A percentile compares a stretch with the other conserved stretches of the same genome.
Evolutionary conservation across 495 filamentous ascomycete genomes (phyloP).

Genomic region (Tuber magnatum): DNA sequence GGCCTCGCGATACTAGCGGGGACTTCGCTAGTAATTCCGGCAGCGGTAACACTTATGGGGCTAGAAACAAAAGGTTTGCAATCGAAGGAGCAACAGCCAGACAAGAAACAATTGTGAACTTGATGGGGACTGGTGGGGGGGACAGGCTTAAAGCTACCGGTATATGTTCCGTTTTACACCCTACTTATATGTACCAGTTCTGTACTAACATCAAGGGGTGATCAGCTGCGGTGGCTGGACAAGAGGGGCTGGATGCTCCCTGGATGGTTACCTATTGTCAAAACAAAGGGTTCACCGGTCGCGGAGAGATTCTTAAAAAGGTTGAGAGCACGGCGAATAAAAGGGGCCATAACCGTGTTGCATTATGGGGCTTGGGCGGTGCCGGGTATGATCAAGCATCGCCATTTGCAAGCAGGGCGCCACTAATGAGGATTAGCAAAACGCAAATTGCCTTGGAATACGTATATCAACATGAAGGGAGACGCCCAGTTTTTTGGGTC

Average conservation of each 20-base stretch:
- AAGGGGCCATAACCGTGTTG: constrained; percentile 30
- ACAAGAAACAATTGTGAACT: too few relatives aligned
- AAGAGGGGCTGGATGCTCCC: background rate
- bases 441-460: constrained; percentile 49
- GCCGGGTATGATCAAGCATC: constrained; percentile 44
- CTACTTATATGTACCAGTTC: too few relatives aligned
- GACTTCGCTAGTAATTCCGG: too few relatives aligned
- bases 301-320: constrained; percentile 40
- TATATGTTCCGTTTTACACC: background rate
- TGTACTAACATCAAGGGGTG: background rate
- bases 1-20: too few relatives aligned
- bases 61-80: too few relatives aligned
- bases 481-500: constrained; percentile 44
- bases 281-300: constrained; percentile 45
- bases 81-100: too few relatives aligned
- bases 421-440: constrained; percentile 41
- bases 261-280: constrained; percentile 38
- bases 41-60: too few relatives aligned
- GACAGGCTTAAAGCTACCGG: background rate
- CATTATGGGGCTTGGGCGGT: constrained; percentile 47
- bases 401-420: background rate
- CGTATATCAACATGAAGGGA: constrained; percentile 34
- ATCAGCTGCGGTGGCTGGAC: background rate
- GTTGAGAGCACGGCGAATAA: constrained; percentile 29
- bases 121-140: too few relatives aligned